Conservation (phyloP, 805 yeast genomes). For the Lipomyces sp. region DNA sequence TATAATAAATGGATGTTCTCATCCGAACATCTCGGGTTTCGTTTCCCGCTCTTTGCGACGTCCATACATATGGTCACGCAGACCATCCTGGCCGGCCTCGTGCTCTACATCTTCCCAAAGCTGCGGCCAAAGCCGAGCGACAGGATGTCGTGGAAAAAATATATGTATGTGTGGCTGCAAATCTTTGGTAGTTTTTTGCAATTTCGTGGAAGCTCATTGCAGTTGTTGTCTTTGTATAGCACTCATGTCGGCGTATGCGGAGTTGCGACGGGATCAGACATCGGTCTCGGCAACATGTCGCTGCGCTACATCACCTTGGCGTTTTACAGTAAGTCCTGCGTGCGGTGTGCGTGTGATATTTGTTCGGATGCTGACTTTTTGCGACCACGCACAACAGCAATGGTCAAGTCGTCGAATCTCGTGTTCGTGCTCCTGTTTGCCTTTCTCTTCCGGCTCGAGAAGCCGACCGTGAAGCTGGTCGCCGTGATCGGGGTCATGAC, state of each 20-base stretch:
- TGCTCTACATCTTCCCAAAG: slow-evolving; percentile 47
- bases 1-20: slow-evolving; percentile 99
- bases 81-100: slow-evolving; percentile 49
- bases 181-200: too few relatives aligned
- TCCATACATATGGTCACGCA: slow-evolving; percentile 78
- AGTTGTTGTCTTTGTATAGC: too few relatives aligned
- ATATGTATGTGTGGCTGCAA: slow-evolving; percentile 12
- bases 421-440: slow-evolving; percentile 90
- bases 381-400: slow-evolving; percentile 37
- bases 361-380: not conserved
- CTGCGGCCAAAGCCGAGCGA: slow-evolving; percentile 43
- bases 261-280: slow-evolving; percentile 84
- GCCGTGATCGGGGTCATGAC: slow-evolving; percentile 77
- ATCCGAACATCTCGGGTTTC: slow-evolving; percentile 62
- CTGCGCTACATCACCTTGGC: slow-evolving; percentile 74
- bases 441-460: slow-evolving; percentile 73
- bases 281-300: slow-evolving; percentile 86
- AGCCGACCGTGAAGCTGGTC: slow-evolving; percentile 62
- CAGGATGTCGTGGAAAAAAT: slow-evolving; percentile 21
- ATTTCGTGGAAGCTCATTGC: too few relatives aligned
- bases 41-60: slow-evolving; percentile 82
- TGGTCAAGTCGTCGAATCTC: slow-evolving; percentile 84
- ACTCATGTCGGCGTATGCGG: slow-evolving; percentile 76
- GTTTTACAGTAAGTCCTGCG: slow-evolving; percentile 56
- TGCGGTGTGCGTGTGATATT: not conserved